Base-by-base conservation (phyloP, 495 filamentous ascomycete species). In the Penicillium argentinense region DNA sequence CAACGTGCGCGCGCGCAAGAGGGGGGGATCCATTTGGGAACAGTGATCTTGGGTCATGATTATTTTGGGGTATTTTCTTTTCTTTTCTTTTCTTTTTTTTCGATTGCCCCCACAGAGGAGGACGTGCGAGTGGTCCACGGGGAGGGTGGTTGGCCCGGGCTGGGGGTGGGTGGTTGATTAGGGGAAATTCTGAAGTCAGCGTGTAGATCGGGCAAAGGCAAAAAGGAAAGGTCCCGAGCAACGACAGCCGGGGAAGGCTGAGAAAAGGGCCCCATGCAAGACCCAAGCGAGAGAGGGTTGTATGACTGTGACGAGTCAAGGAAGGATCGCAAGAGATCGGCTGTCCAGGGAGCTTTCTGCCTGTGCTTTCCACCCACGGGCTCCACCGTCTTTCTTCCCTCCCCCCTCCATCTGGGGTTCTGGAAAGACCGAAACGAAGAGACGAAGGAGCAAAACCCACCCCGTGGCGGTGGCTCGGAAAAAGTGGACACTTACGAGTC, bases 381-480 rank as follows among this genome's bases (percentile, higher is more conserved):
- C 33, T 43, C 41, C 36, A 45, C 34, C 23, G 12, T 37, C 11
- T 39, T 7, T 36, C 21, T 9, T 36, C 13, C 16, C 39, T 36
- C 17, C 21, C 13, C 16, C 39, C 40, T 45, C 48, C 57, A 51
- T 63, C 59, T 57, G 59, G 59, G 59, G 59, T 60, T 63, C 59
- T 63, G 51, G 59, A 53, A 68, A 57, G 42, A 53, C 44, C 42
- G 49, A 64, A 52, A 52, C 26, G 54, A 44, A 33, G 36, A 28
- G n/a, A n/a, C n/a, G n/a, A n/a, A n/a, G 42, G 59, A 47, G 51
- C 36, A 41, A 47, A 19, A 53, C 48, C 28, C 36, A 48, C 53
- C 45, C 48, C 59, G 59, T 62, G 59, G 58, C 58, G 58, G 55
- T 62, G 58, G 55, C 55, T 62, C 49, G 46, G 51, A 40, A 46